Conservation (phyloP, 768 basidiomycete species). For the Tulasnella sp. region DNA sequence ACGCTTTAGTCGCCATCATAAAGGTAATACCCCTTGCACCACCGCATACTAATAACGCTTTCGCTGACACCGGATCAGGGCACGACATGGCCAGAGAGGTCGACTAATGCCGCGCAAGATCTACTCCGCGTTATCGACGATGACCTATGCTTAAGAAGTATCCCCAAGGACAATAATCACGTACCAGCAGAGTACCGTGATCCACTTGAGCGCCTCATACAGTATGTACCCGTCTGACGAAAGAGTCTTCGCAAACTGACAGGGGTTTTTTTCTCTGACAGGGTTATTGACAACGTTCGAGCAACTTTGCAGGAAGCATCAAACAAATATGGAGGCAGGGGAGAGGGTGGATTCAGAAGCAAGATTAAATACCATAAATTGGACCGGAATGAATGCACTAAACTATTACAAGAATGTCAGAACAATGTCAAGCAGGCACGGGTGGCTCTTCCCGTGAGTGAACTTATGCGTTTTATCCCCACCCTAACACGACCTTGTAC, state of each 20-base stretch:
- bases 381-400: background rate
- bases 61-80: background rate
- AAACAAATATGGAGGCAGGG: background rate
- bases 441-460: background rate
- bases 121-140: background rate
- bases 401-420: background rate
- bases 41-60: too few species aligned
- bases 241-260: background rate
- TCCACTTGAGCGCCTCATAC: background rate
- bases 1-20: background rate
- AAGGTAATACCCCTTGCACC: background rate
- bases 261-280: background rate
- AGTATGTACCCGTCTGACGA: background rate
- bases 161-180: background rate
- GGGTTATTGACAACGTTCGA: background rate
- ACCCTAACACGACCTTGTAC: background rate
- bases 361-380: background rate
- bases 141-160: background rate
- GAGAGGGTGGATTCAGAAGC: background rate
- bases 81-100: background rate
- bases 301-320: background rate
- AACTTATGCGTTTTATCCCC: background rate
- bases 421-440: background rate
- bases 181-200: background rate
- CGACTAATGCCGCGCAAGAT: background rate